These are phyloP conservation scores for Pichia scutulata DNA, from an alignment of 805 yeast genomes.

Conservation along the genomic window DNA sequence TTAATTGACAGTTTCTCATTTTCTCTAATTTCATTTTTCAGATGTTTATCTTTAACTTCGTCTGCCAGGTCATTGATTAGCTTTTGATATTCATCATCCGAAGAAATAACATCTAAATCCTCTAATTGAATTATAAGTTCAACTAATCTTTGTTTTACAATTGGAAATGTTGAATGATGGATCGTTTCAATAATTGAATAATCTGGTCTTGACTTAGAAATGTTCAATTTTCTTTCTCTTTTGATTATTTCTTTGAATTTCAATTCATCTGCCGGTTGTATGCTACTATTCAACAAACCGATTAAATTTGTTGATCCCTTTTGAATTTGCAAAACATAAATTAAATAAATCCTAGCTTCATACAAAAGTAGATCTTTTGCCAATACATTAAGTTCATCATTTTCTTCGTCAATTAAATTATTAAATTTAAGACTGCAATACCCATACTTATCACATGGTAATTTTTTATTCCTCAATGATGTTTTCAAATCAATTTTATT, in stretches of 20 bases:
- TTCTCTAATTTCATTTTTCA: slow-evolving; percentile 32
- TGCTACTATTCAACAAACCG: slow-evolving; percentile 48
- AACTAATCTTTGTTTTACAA: slow-evolving; percentile 67
- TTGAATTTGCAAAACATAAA: slow-evolving; percentile 80
- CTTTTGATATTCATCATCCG: slow-evolving; percentile 69
- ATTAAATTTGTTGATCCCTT: slow-evolving; percentile 54
- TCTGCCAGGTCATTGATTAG: slow-evolving; percentile 75
- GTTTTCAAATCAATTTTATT: slow-evolving; percentile 18
- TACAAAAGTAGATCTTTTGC: slow-evolving; percentile 40
- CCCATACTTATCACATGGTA: slow-evolving; percentile 13
- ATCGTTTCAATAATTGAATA: slow-evolving; percentile 16
- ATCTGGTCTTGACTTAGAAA: background rate
- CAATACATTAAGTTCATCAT: slow-evolving; percentile 3
- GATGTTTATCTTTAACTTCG: slow-evolving; percentile 52
- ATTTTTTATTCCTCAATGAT: slow-evolving; percentile 23
- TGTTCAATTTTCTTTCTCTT: slow-evolving; percentile 33
- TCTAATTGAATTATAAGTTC: slow-evolving; percentile 75
- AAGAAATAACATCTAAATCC: slow-evolving; percentile 49
- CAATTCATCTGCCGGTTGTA: slow-evolving; percentile 61
- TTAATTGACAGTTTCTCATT: slow-evolving; percentile 36
- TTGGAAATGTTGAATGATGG: slow-evolving; percentile 48
- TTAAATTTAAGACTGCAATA: slow-evolving; percentile 5
- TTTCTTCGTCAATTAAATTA: background rate
- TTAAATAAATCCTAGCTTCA: slow-evolving; percentile 75
- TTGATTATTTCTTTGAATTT: slow-evolving; percentile 48